These are phyloP conservation scores for Candida hispaniensis DNA, from an alignment of 805 yeast genomes.

Conservation along the genomic window DNA sequence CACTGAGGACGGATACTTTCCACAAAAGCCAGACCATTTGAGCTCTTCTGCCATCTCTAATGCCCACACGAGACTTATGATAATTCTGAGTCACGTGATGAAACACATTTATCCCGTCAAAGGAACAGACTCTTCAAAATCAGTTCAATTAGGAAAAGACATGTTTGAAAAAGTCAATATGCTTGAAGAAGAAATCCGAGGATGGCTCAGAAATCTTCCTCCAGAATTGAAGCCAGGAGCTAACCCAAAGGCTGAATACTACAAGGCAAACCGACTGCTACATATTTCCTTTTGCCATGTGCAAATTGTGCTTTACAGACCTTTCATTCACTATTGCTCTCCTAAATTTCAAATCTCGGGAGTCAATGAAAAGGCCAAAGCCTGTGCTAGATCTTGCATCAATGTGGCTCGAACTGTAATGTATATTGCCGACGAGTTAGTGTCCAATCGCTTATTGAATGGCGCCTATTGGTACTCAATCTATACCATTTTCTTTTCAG, in stretches of 20 bases:
- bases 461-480: slow-evolving; percentile 91
- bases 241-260: slow-evolving; percentile 54
- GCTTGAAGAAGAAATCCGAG: slow-evolving; percentile 56
- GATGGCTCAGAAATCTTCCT: slow-evolving; percentile 66
- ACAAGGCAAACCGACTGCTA: slow-evolving; percentile 63
- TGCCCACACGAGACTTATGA: slow-evolving; percentile 65
- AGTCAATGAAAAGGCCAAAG: slow-evolving; percentile 48
- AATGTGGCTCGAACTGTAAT: slow-evolving; percentile 76
- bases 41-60: slow-evolving; percentile 75
- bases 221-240: slow-evolving; percentile 58
- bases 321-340: slow-evolving; percentile 74
- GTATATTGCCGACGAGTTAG: slow-evolving; percentile 69
- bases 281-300: slow-evolving; percentile 40
- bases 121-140: slow-evolving; percentile 26
- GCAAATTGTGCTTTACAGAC: slow-evolving; percentile 71
- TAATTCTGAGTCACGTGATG: slow-evolving; percentile 61
- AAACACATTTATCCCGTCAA: slow-evolving; percentile 66
- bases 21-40: slow-evolving; percentile 41
- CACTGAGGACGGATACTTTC: slow-evolving; percentile 49
- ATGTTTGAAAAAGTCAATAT: slow-evolving; percentile 38
- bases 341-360: slow-evolving; percentile 34
- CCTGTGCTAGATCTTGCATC: slow-evolving; percentile 73
- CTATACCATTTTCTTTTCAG: slow-evolving; percentile 79
- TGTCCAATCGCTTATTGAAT: slow-evolving; percentile 53
- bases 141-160: slow-evolving; percentile 16